Percentiles rank a stretch among this genome's conserved stretches.
These are phyloP conservation scores for Spathaspora girioi DNA, from an alignment of 805 yeast species.

Conservation along the genomic window DNA sequence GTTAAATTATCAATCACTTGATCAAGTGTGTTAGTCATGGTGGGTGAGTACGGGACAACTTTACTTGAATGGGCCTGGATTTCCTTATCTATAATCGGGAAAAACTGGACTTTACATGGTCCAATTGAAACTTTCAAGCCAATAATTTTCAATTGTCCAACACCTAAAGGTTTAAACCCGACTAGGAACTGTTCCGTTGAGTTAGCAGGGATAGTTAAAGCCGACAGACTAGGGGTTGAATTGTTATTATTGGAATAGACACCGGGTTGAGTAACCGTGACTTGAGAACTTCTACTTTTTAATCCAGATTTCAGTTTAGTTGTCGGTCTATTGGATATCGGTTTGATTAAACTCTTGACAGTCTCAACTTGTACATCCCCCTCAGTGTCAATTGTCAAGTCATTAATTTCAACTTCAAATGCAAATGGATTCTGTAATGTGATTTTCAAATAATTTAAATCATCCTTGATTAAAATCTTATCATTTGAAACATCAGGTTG, in stretches of 20 bases:
- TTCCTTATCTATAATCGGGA: slow-evolving; percentile 30
- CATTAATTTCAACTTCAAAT: slow-evolving; percentile 62
- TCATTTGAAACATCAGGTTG: slow-evolving; percentile 44
- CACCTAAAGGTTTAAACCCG: slow-evolving; percentile 43
- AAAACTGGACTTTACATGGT: slow-evolving; percentile 46
- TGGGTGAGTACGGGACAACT: too few species aligned
- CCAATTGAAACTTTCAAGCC: slow-evolving; percentile 52
- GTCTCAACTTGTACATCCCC: slow-evolving; percentile 27
- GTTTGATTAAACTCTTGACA: slow-evolving; percentile 10
- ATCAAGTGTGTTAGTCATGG: neutral
- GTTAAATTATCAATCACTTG: slow-evolving; percentile 23
- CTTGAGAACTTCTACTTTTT: neutral
- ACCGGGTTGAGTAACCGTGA: neutral
- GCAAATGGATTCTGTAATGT: slow-evolving; percentile 75
- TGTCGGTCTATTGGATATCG: neutral
- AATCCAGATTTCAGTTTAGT: neutral
- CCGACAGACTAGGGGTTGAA: neutral
- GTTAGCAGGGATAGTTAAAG: slow-evolving; percentile 21
- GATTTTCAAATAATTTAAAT: slow-evolving; percentile 54
- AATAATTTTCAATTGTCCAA: slow-evolving; percentile 46
- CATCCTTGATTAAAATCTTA: slow-evolving; percentile 37
- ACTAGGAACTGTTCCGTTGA: slow-evolving; percentile 37
- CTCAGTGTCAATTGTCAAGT: slow-evolving; percentile 29
- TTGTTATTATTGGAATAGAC: neutral
- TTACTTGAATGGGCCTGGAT: neutral